These are phyloP conservation scores for Coniella lustricola DNA, from an alignment of 2,329 filamentous ascomycete genomes.

Conservation along the genomic window DNA sequence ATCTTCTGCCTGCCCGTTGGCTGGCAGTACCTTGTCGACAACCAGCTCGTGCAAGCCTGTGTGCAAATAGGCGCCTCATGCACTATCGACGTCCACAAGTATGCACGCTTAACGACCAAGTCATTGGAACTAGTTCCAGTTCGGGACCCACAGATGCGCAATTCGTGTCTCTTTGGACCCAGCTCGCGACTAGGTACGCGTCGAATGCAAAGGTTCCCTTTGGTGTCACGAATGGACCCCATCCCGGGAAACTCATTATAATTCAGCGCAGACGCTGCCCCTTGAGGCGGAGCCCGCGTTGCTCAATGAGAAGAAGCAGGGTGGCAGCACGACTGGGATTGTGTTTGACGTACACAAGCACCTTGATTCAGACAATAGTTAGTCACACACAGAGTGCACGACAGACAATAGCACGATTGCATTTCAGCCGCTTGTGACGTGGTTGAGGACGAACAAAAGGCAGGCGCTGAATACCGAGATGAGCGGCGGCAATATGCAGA, in stretches of 20 bases:
- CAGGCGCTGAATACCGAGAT: constrained; percentile 30
- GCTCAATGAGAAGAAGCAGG: constrained; percentile 46
- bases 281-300: constrained; percentile 44
- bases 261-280: constrained; percentile 39
- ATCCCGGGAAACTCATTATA: constrained; percentile 47
- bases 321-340: constrained; percentile 45
- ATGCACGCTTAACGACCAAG: constrained; percentile 50
- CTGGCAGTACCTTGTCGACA: constrained; percentile 45
- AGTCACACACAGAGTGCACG: constrained; percentile 43
- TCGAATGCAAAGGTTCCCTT: constrained; percentile 34
- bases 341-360: constrained; percentile 55
- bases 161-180: constrained; percentile 54
- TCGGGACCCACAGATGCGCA: constrained; percentile 52
- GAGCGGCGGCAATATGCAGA: constrained; percentile 27
- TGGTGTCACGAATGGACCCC: constrained; percentile 48
- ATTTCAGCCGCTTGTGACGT: constrained; percentile 27
- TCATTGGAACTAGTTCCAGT: constrained; percentile 60
- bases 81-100: constrained; percentile 34
- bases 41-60: constrained; percentile 41
- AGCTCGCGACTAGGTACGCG: constrained; percentile 51
- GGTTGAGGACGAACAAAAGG: constrained; percentile 26
- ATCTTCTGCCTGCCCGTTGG: constrained; percentile 47
- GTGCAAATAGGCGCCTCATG: constrained; percentile 40
- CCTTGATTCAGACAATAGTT: constrained; percentile 50
- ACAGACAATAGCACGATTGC: constrained; percentile 34